Evolutionary conservation across 2,329 filamentous ascomycete genomes (phyloP).

Genomic region (Colletotrichum navitas): DNA sequence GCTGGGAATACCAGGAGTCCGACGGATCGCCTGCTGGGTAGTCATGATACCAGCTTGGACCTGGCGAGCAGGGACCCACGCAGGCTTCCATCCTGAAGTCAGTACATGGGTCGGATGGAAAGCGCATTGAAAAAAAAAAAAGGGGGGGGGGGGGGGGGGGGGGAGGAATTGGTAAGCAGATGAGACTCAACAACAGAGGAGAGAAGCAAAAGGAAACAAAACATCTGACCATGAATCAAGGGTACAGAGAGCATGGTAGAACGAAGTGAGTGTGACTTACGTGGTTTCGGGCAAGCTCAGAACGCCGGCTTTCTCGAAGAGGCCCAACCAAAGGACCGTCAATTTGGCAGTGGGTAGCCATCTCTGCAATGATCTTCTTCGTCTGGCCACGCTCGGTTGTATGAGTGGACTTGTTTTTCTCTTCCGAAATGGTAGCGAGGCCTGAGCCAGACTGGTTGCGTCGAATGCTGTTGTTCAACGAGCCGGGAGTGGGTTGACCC

Average conservation of each 20-base stretch:
- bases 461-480: slow-evolving; percentile 6
- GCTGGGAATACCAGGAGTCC: slow-evolving; percentile 41
- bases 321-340: slow-evolving; percentile 41
- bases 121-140: background rate
- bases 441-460: slow-evolving; percentile 3
- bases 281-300: slow-evolving; percentile 39
- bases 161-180: background rate
- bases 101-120: background rate
- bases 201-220: background rate
- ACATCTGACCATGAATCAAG: background rate
- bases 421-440: slow-evolving; percentile 27
- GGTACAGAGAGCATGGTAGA: background rate
- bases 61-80: slow-evolving; percentile 38
- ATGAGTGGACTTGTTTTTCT: background rate
- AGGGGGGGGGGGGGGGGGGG: too few species aligned
- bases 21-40: slow-evolving; percentile 42
- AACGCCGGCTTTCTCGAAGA: slow-evolving; percentile 41
- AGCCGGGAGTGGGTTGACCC: background rate
- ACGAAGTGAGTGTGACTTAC: slow-evolving; percentile 29
- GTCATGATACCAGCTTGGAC: slow-evolving; percentile 43
- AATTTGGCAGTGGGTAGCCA: slow-evolving; percentile 41
- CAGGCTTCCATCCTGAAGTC: slow-evolving; percentile 33
- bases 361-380: slow-evolving; percentile 18
- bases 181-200: background rate
- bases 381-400: background rate